These are phyloP conservation scores for Strobilomyces confusus DNA, from an alignment of 768 basidiomycete species.

Conservation along the genomic window DNA sequence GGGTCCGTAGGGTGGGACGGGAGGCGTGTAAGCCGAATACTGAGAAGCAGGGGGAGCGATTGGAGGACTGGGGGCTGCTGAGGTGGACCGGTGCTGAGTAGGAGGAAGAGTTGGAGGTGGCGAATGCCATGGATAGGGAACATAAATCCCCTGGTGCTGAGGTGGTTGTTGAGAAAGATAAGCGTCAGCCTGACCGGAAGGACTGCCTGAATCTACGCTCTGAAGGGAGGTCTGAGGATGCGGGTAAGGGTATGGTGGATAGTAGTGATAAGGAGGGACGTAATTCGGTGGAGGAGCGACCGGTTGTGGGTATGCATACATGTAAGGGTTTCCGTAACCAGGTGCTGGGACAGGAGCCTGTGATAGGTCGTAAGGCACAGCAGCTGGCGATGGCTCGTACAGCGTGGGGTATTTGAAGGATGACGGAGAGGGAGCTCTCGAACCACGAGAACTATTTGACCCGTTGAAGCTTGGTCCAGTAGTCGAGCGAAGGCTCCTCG, in stretches of 20 bases:
- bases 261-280: conserved; percentile 38
- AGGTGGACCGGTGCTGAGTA: conserved; percentile 37
- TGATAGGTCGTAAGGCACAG: conserved; percentile 29
- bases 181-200: conserved; percentile 29
- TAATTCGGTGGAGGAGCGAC: conserved; percentile 36
- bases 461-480: conserved; percentile 48
- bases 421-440: conserved; percentile 66
- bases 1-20: conserved; percentile 32
- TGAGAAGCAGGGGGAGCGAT: conserved; percentile 30
- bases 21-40: conserved; percentile 30
- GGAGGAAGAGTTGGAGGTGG: conserved; percentile 36
- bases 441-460: conserved; percentile 63
- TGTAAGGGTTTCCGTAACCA: conserved; percentile 32
- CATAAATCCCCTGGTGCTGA: conserved; percentile 29
- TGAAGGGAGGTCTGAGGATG: conserved; percentile 40
- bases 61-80: conserved; percentile 29
- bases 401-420: conserved; percentile 71
- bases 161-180: conserved; percentile 31
- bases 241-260: conserved; percentile 50
- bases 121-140: conserved; percentile 35
- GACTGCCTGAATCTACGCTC: conserved; percentile 34
- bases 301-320: conserved; percentile 42
- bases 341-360: conserved; percentile 29
- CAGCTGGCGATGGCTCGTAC: conserved; percentile 53
- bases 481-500: conserved; percentile 55